Evolutionary conservation across 495 filamentous ascomycete species (phyloP), one percentile per base, ranked within the genome.

Genomic region (Schizothecium vesticola): DNA sequence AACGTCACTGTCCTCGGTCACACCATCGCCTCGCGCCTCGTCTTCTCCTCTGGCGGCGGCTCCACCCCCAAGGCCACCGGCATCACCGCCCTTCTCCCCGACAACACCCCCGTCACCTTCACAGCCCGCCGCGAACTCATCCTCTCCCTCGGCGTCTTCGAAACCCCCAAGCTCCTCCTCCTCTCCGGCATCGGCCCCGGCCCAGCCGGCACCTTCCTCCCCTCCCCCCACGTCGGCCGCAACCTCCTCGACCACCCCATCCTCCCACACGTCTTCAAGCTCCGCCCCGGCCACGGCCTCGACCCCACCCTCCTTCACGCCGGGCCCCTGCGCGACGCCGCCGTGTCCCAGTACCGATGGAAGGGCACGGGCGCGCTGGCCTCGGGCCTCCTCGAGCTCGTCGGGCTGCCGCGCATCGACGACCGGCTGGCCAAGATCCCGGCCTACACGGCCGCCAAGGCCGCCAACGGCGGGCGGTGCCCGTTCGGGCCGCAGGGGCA

Each of bases 241-340:
- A 87, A 88, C 69, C 80, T 91, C 0, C 79, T 84, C 2, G 87
- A 90, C 74, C 87, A 88, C 68, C 79, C 77, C 16, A 77, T 75
- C 71, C 71, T 87, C 13, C 80, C 86, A 3, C 83, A 86, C 69
- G 85, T 87, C 12, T 80, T 88, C 63, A 77, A 75, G 6, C 72
- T 88, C 65, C 86, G 87, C 69, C 85, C 88, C 63, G 85, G 85
- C 13, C 80, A 75, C 61, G 80, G 81, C 43, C 73, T 88, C 23
- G 87, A 89, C 67, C 75, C 84, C 61, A 79, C 85, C 61, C 71
- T 88, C 6, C 83, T 88, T 0, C 33, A 16, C 33, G 33, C 33
- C 33, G 33, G 33, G 0, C 33, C 33, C 0, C 33, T 43, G 0
- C 33, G 33, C 33, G 33, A 43, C 33, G 33, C 33, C 33, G 33